Evolutionary conservation across 176 grass and related monocot genomes (phyloP), one percentile per base, ranked within the genome.

Genomic region (Musa itinerans): DNA sequence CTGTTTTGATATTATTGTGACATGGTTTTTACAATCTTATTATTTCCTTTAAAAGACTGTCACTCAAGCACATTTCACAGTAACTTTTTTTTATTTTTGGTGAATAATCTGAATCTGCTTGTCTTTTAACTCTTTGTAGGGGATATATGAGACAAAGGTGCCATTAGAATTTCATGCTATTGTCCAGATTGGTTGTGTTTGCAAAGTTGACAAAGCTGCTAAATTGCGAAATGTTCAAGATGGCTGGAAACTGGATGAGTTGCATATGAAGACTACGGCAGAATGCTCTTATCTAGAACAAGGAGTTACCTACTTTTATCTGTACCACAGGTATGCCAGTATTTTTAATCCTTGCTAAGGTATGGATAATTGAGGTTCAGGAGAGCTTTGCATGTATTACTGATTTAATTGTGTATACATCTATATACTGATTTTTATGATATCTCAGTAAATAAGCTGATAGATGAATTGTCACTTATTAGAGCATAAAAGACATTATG

Each of bases 211-310:
- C 72, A 98, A 98, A 58, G 83, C 87, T 81, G 82, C 75, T 50
- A 89, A 76, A 72, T 75, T 65, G 21, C 78, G 84, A 83, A 93
- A 75, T 81, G 80, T 86, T 73, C 86, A 93, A 83, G 85, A 93
- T 61, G 90, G 86, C 89, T 98, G 94, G 94, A 81, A 91, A 85
- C 82, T 98, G 52, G 71, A 59, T 76, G 94, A 93, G 69, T 77
- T 98, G 63, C 88, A 85, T 74, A 98, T 98, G 94, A 98, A 98
- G 81, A 98, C 90, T 69, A 98, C 90, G 11, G 79, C 94, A 15
- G 94, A 98, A 82, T 98, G 86, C 85, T 90, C 94, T 81, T 98
- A 93, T 75, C 78, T 98, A 78, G 90, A 98, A 70, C 87, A 98
- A 61, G 54, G 82, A 68, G 83, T 93, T 85, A 89, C 94, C 27